Base-by-base conservation (phyloP, 2,329 filamentous ascomycete genomes). In the Diplocarpon mali region DNA sequence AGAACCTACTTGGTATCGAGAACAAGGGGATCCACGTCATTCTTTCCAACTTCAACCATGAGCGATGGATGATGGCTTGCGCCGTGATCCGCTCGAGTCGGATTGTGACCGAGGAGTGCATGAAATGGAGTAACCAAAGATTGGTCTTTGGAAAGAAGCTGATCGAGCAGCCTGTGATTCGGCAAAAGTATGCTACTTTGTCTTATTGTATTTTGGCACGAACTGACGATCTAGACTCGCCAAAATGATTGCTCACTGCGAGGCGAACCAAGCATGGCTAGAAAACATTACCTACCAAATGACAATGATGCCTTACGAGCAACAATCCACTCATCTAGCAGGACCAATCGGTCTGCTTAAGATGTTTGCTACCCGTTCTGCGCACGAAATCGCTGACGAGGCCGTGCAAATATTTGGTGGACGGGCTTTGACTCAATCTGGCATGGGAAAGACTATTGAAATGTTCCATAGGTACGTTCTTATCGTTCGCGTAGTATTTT, bases 51-150 rank as follows among this genome's bases (percentile, higher is more conserved):
- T 93, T 93, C 69, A 92, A 92, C 70, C 85, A 92, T 66, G 85
- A 88, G 67, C 75, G 84, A 28, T 87, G 83, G 73, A 81, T 75
- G 65, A 86, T 89, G 82, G 69, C 71, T 45, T 80, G 76, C 53
- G 77, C 67, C 40, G 76, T 80, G 3, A 71, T 81, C 48, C 78
- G 83, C 40, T 71, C 74, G 64, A 77, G 72, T 43, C 75, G 85
- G 50, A 73, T 73, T 1, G 75, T 90, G 12, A 79, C 86, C 11
- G 85, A 93, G 63, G 86, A 93, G 61, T 90, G 80, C 57, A 68
- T 93, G 51, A 92, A 92, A 63, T 95, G 88, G 87, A 73, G 80
- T 28, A 86, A 92, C 67, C 88, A 94, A 66, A 80, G 86, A 40
- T 71, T 88, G 20, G 85, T 93, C 53, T 92, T 92, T 61, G 78